These are phyloP conservation scores for Citrus mangshanensis DNA, from an alignment of 345 rosid genomes.

Conservation along the genomic window DNA sequence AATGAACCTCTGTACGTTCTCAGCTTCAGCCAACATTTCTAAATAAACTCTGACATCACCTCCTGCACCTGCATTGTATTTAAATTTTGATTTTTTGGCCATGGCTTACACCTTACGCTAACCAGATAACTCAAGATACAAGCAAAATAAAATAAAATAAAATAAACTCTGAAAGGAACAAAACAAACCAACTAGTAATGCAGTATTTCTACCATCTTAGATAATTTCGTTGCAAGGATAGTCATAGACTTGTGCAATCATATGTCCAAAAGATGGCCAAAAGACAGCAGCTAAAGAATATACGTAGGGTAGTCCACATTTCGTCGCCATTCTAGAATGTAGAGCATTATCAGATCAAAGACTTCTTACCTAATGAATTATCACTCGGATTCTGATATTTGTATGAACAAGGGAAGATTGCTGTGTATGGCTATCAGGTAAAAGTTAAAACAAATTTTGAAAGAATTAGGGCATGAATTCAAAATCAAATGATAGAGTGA, in stretches of 20 bases:
- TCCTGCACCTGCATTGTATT: constrained; percentile 44
- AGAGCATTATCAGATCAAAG: neutral
- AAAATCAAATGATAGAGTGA: neutral
- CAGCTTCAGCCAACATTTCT: constrained; percentile 49
- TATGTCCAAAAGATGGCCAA: neutral
- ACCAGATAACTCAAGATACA: neutral
- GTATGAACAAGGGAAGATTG: constrained; percentile 74
- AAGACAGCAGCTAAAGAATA: neutral
- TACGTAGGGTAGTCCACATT: neutral
- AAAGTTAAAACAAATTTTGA: constrained; percentile 6
- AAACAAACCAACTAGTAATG: neutral
- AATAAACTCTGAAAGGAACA: too few relatives aligned
- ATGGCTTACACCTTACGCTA: neutral
- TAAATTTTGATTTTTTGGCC: neutral
- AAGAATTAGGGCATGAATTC: neutral
- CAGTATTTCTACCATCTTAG: neutral
- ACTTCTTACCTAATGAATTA: constrained; percentile 56
- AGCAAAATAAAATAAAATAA: neutral
- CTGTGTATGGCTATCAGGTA: constrained; percentile 55
- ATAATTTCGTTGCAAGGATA: neutral
- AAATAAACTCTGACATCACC: constrained; percentile 72
- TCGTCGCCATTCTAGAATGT: neutral
- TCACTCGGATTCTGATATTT: constrained; percentile 42
- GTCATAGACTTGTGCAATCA: neutral
- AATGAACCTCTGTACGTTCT: constrained; percentile 54